Evolutionary conservation across 495 filamentous ascomycete genomes (phyloP), one percentile per base, ranked within the genome.

Genomic region (Xylaria bambusicola): DNA sequence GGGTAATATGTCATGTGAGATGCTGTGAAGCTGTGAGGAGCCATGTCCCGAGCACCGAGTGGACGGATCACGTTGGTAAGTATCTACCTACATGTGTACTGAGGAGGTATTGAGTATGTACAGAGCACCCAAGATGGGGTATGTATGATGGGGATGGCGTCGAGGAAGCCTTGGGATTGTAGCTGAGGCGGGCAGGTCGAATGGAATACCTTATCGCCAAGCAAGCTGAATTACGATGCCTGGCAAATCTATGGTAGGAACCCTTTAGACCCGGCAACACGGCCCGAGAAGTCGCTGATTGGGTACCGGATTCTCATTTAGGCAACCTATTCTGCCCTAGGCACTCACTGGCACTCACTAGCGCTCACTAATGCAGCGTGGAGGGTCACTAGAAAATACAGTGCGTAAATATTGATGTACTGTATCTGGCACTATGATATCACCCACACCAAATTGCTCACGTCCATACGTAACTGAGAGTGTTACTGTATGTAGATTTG

Each of bases 1-100:
- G 44, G 53, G 29, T 48, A 58, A 58, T 50, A 49, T 58, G 33
- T 40, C 55, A 48, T 50, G 45, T 58, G 42, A 40, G 55, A 35
- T n/a, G n/a, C n/a, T n/a, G n/a, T n/a, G n/a, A 29, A 27, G 26
- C 40, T 17, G 56, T 27, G 29, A 59, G 18, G 48, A 59, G 48
- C 47, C 48, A 31, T 45, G 48, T 33, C 29, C 48, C 57, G 57
- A 40, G 38, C 49, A 58, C 31, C 56, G 20, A 29, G 13, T 38
- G 23, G 40, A 44, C 29, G 40, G 42, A 29, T 47, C 53, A 26
- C 45, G 31, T 10, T 33, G 10, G 10, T 33, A 33, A 33, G 10
- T 33, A 33, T 10, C 5, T 33, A 33, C 31, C 31, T 33, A 33
- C 31, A 5, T 33, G 10, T n/a, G n/a, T n/a, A n/a, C n/a, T n/a